These are phyloP conservation scores for Zymoseptoria passerinii DNA, from an alignment of 2,329 filamentous ascomycete genomes.

Conservation along the genomic window DNA sequence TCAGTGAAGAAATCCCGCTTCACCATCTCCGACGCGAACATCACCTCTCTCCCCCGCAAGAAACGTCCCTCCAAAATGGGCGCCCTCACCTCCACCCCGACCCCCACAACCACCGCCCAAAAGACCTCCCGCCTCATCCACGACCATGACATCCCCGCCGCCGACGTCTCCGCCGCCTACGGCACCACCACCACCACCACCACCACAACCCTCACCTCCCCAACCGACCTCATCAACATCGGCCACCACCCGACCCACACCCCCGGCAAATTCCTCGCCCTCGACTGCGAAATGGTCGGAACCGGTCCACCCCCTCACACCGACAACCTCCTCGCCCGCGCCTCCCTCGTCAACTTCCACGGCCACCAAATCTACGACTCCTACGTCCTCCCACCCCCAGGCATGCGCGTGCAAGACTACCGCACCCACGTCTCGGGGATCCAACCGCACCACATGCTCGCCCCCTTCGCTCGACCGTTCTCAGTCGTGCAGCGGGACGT, in stretches of 20 bases:
- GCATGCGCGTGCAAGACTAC: slow-evolving; percentile 78
- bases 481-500: slow-evolving; percentile 69
- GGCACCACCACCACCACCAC: slow-evolving; percentile 53
- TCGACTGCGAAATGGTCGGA: slow-evolving; percentile 99
- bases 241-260: slow-evolving; percentile 48
- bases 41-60: slow-evolving; percentile 13
- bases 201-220: slow-evolving; percentile 50
- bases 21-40: slow-evolving; percentile 15
- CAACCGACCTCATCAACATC: slow-evolving; percentile 38
- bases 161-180: slow-evolving; percentile 54
- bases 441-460: slow-evolving; percentile 59
- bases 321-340: slow-evolving; percentile 71
- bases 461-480: slow-evolving; percentile 46
- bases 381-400: slow-evolving; percentile 59
- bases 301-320: slow-evolving; percentile 59
- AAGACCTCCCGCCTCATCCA: slow-evolving; percentile 33
- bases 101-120: slow-evolving; percentile 40
- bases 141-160: slow-evolving; percentile 46
- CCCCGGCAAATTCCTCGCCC: slow-evolving; percentile 79
- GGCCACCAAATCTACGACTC: slow-evolving; percentile 90
- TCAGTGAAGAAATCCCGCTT: slow-evolving; percentile 13
- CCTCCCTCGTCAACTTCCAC: slow-evolving; percentile 89
- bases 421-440: slow-evolving; percentile 81
- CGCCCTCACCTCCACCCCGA: slow-evolving; percentile 21
- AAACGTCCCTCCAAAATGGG: slow-evolving; percentile 45